Conservation (phyloP, 192 early-diverging fungal species). For the Backusella mclennaniae region DNA sequence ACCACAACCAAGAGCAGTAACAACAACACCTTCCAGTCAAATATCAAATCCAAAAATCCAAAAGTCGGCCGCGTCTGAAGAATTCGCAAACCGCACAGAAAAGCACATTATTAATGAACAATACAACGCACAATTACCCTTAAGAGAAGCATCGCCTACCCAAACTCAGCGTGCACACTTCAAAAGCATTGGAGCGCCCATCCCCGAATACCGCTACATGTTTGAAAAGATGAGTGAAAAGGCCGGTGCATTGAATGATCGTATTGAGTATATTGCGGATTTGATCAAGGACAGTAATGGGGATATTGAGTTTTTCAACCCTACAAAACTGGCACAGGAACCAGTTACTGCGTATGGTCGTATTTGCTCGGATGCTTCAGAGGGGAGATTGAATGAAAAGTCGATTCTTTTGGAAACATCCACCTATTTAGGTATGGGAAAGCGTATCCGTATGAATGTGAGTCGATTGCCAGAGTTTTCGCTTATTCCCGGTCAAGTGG, state of each 20-base stretch:
- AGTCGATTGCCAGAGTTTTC: slow-evolving; percentile 54
- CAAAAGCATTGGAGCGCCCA: slow-evolving; percentile 40
- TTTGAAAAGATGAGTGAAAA: slow-evolving; percentile 70
- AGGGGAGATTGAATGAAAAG: slow-evolving; percentile 63
- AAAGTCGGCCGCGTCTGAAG: slow-evolving; percentile 20
- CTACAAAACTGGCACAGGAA: slow-evolving; percentile 26
- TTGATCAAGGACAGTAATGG: slow-evolving; percentile 35
- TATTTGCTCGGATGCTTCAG: slow-evolving; percentile 61
- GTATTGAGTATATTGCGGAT: slow-evolving; percentile 57
- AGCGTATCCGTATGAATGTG: slow-evolving; percentile 66
- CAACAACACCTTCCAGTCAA: background rate
- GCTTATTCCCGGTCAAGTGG: slow-evolving; percentile 86
- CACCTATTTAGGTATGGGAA: slow-evolving; percentile 67
- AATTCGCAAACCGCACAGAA: slow-evolving; percentile 44
- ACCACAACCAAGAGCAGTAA: background rate
- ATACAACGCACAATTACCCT: slow-evolving; percentile 55
- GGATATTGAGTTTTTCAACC: slow-evolving; percentile 29
- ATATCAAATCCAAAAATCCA: background rate
- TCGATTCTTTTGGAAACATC: slow-evolving; percentile 85
- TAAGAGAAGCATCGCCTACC: slow-evolving; percentile 8
- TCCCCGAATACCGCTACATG: slow-evolving; percentile 75
- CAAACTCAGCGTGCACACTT: slow-evolving; percentile 1
- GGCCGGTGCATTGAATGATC: slow-evolving; percentile 50
- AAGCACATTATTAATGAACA: slow-evolving; percentile 52
- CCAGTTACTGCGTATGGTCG: slow-evolving; percentile 49